A percentile compares a stretch with the other conserved stretches of the same genome.
These are phyloP conservation scores for Hymenotorrendiella dingleyae DNA, from an alignment of 2,329 filamentous ascomycete species.

Conservation along the genomic window DNA sequence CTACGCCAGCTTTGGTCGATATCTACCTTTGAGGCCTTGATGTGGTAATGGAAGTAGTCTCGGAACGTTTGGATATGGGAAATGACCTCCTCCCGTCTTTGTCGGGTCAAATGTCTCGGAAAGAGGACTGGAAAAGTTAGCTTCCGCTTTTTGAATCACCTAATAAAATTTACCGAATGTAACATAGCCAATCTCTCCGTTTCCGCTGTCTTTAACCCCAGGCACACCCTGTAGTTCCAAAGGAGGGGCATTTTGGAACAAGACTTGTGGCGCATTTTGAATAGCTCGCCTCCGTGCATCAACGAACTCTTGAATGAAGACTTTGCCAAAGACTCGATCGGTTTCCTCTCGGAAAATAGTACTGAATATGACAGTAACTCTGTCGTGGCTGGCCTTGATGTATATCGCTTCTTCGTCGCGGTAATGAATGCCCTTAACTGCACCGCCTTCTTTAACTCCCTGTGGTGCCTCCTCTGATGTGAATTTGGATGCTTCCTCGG, in stretches of 20 bases:
- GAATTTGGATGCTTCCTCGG: conserved; percentile 85
- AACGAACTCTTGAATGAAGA: conserved; percentile 98
- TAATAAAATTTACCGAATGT: conserved; percentile 71
- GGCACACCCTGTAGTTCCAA: conserved; percentile 83
- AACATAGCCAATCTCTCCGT: conserved; percentile 90
- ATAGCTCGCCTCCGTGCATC: conserved; percentile 91
- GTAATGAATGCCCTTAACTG: conserved; percentile 96
- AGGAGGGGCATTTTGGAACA: conserved; percentile 92
- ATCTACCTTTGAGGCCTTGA: conserved; percentile 87
- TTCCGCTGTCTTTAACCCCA: conserved; percentile 69
- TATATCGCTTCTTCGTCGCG: conserved; percentile 98
- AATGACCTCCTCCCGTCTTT: conserved; percentile 90
- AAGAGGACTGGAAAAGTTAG: conserved; percentile 65
- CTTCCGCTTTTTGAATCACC: conserved; percentile 12
- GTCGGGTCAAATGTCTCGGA: conserved; percentile 84
- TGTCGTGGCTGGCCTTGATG: conserved; percentile 94
- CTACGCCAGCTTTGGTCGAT: background rate
- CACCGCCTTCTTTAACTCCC: conserved; percentile 80
- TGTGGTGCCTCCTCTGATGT: conserved; percentile 92
- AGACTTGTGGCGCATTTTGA: conserved; percentile 95
- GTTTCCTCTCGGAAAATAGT: conserved; percentile 98
- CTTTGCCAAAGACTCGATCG: conserved; percentile 93
- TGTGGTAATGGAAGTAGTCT: conserved; percentile 99
- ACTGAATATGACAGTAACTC: conserved; percentile 98
- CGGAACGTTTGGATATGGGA: conserved; percentile 99